phyloP scores from a whole-genome alignment of 306 rosid species.

The Quillaja saponaria region DNA sequence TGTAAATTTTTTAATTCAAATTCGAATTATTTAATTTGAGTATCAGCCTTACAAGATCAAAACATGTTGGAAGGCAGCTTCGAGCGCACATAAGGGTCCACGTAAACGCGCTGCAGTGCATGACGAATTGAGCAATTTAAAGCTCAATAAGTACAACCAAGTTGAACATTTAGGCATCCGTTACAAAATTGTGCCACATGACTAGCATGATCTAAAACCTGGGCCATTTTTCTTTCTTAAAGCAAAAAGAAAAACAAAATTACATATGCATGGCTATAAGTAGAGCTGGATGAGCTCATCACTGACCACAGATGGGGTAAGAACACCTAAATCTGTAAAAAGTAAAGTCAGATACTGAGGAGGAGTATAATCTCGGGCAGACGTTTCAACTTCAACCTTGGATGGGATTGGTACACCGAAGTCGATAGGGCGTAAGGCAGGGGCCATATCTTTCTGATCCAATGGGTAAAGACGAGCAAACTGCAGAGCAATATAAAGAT shows the following conservation, averaged over 20 bases:
- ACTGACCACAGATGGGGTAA: slow-evolving; percentile 92
- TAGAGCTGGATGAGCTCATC: slow-evolving; percentile 97
- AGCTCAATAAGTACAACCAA: too few relatives aligned
- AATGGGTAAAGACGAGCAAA: slow-evolving; percentile 94
- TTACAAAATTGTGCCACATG: slow-evolving; percentile 26
- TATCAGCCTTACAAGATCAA: too few relatives aligned
- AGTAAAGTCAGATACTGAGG: slow-evolving; percentile 87
- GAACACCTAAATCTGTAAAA: slow-evolving; percentile 94
- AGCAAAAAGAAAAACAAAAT: neutral
- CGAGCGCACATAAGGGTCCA: too few relatives aligned
- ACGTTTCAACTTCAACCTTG: slow-evolving; percentile 92
- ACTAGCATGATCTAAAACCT: slow-evolving; percentile 19
- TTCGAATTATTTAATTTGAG: too few relatives aligned
- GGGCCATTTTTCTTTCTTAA: neutral
- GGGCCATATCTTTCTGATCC: slow-evolving; percentile 93
- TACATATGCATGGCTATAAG: slow-evolving; percentile 44
- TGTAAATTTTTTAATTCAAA: too few relatives aligned
- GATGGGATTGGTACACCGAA: slow-evolving; percentile 93
- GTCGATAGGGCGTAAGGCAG: slow-evolving; percentile 81
- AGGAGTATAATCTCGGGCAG: slow-evolving; percentile 97
- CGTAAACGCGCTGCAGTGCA: too few relatives aligned
- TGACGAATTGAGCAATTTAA: too few relatives aligned
- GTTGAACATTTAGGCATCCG: slow-evolving; percentile 15
- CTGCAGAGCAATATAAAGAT: slow-evolving; percentile 47
- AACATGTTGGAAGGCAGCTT: too few relatives aligned